Conservation (phyloP, 495 filamentous ascomycete genomes). For the Neurospora sp. region DNA sequence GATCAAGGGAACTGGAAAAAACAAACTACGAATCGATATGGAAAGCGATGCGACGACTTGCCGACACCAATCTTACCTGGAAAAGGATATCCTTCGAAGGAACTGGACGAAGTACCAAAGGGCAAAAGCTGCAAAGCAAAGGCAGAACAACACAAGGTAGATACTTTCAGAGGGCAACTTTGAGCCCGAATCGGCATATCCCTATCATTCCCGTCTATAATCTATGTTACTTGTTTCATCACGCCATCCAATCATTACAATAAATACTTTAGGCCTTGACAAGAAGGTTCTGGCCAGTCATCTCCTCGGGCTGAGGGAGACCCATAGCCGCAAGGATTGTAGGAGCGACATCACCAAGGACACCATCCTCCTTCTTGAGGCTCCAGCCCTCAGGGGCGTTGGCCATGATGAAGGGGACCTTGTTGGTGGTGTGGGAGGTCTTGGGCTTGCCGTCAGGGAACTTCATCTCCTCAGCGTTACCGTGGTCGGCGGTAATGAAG, state of each 20-base stretch:
- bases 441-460: slow-evolving; percentile 90
- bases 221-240: slow-evolving; percentile 7
- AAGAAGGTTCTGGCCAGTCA: slow-evolving; percentile 78
- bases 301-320: slow-evolving; percentile 77
- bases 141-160: background rate
- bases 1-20: background rate
- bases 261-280: slow-evolving; percentile 48
- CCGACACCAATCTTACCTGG: background rate
- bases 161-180: background rate
- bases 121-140: background rate
- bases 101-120: background rate
- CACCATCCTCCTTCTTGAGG: slow-evolving; percentile 70
- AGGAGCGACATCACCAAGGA: slow-evolving; percentile 91
- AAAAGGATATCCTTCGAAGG: background rate
- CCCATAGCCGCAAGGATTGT: slow-evolving; percentile 89
- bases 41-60: background rate
- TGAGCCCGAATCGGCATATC: background rate
- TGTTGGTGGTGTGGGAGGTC: slow-evolving; percentile 95
- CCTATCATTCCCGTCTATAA: slow-evolving; percentile 3
- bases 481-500: slow-evolving; percentile 93
- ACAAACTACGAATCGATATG: background rate
- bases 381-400: slow-evolving; percentile 88
- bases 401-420: slow-evolving; percentile 95
- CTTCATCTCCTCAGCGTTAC: slow-evolving; percentile 99
- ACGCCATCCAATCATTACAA: background rate